Conservation (phyloP, 140 eudicot genomes). For the Flaveria floridana region DNA sequence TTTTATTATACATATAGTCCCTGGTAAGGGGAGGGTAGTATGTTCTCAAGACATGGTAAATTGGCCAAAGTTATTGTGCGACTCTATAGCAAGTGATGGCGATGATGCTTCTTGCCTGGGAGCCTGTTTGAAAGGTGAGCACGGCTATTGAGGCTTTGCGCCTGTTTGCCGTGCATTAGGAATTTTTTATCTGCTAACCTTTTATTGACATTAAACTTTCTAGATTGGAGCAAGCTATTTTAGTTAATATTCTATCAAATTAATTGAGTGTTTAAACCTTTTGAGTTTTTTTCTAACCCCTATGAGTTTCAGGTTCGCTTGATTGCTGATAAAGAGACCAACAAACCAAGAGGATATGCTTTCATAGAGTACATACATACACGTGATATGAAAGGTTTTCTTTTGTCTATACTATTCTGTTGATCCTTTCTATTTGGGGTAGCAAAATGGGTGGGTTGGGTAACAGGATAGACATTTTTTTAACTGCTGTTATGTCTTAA, state of each 20-base stretch:
- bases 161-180: slow-evolving; percentile 99
- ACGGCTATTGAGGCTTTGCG: slow-evolving; percentile 91
- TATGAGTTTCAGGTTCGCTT: slow-evolving; percentile 74
- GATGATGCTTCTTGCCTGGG: slow-evolving; percentile 69
- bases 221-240: slow-evolving; percentile 23
- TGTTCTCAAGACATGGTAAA: slow-evolving; percentile 49
- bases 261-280: not conserved
- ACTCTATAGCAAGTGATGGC: slow-evolving; percentile 70
- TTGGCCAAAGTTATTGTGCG: slow-evolving; percentile 56
- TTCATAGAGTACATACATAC: slow-evolving; percentile 87
- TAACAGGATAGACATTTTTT: not conserved
- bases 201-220: slow-evolving; percentile 23
- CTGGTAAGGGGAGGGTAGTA: slow-evolving; percentile 92
- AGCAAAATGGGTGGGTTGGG: not conserved
- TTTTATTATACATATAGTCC: slow-evolving; percentile 40
- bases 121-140: slow-evolving; percentile 89
- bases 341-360: slow-evolving; percentile 88
- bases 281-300: slow-evolving; percentile 17
- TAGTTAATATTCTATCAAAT: slow-evolving; percentile 23
- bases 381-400: slow-evolving; percentile 88
- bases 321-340: slow-evolving; percentile 73
- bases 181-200: slow-evolving; percentile 35
- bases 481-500: not conserved
- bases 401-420: not conserved
- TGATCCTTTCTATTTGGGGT: not conserved